Evolutionary conservation across 192 early-diverging fungal genomes (phyloP), one percentile per base, ranked within the genome.

Genomic region (Coemansia aciculifera): DNA sequence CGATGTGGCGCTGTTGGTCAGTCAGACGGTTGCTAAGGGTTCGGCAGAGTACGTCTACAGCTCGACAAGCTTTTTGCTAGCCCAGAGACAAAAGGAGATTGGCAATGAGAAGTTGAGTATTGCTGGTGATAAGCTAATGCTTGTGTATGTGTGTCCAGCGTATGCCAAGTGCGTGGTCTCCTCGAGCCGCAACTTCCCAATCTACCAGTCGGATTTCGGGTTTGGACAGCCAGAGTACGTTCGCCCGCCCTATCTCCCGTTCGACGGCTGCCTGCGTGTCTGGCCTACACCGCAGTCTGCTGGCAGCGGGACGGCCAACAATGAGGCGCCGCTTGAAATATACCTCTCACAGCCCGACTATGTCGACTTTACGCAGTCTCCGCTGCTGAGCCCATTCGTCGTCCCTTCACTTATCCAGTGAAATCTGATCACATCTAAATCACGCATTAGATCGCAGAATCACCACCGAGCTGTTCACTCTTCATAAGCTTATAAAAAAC

Each of bases 231-330:
- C 80, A 15, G 72, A 56, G 24, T 77, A 77, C 48, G 75, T 83
- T 31, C 75, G 80, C 2, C 75, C 80, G 46, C 80, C 80, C 12
- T 83, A 69, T 39, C 54, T 83, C 27, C 80, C 80, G 0, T 83
- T 69, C 15, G 80, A 83, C 31, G 80, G 80, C 3, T 83, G 80
- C 48, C n/a, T 77, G 75, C 75, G 80, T 32, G 63, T 83, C 39
- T 83, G 80, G 80, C 80, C 80, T 0, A 76, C 75, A 0, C 80
- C 80, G 9, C 40, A 57, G 40, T 39, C 71, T 2, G 27, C 49
- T 5, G 42, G 49, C 3, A 2, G 10, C 3, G 67, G 67, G 11
- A 24, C 51, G 0, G 51, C 13, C 3, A 66, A 62, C 60, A 63
- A 60, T 17, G 68, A 63, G 2, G 75, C 75, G 11, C 54, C 69